Base-by-base conservation (phyloP, 108 stramenopile genomes). In the Stephanodiscus minutulus region DNA sequence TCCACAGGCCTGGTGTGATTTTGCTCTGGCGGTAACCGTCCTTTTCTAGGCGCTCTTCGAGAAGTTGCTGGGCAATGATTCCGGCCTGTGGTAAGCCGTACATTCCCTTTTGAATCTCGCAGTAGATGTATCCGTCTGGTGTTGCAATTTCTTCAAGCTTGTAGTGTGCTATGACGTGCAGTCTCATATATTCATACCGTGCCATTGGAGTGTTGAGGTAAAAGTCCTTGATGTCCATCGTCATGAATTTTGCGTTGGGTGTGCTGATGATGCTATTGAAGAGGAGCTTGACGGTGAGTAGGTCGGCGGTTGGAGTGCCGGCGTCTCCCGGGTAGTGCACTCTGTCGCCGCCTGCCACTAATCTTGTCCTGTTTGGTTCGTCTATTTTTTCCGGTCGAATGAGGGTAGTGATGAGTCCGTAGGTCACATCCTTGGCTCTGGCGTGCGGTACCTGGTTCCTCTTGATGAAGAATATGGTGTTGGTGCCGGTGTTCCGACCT, bases 11-110 rank as follows among this genome's bases (percentile, higher is more conserved):
- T 48, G 47, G 47, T 2, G 11, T 50, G 5, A 52, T 15, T 47
- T 3, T 5, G 28, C 56, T 27, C 5, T 58, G 25, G 56, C 9
- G 56, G 44, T 77, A 77, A 3, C 69, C 69, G 49, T 58, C 22
- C 1, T 37, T 24, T 36, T 7, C 41, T 5, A 76, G 44, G 60
- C 52, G 46, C 8, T 66, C 18, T 3, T 47, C 33, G 3, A 82
- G 71, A n/a, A 37, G 47, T 29, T 85, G 68, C 47, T 80, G 35
- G 50, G 80, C 85, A 12, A 86, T 28, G 11, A 43, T 54, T 5
- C 78, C 83, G n/a, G 83, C 68, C 50, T 81, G 66, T 10, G 65
- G 54, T 11, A 85, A 64, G 13, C 84, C 84, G 37, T 82, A 85
- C 81, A 85, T 82, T 53, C 81, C 84, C 29, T 35, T 47, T 27